Percentiles rank a stretch among this genome's conserved stretches.
Conservation (phyloP, 2,329 filamentous ascomycete species). For the Colletotrichum horii region DNA sequence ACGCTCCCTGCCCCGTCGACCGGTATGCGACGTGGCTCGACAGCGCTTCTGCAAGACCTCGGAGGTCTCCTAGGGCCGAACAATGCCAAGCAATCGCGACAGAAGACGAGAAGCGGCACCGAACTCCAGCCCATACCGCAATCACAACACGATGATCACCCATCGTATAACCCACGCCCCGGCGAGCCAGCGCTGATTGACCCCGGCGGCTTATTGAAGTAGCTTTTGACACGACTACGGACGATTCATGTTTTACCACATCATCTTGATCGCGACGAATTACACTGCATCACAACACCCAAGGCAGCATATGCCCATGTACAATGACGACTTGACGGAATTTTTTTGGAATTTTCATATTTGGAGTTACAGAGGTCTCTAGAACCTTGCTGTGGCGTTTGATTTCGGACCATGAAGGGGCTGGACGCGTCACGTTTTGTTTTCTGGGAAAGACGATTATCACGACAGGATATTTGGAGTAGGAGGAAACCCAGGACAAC, state of each 20-base stretch:
- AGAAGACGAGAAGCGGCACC: constrained; percentile 39
- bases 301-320: not conserved
- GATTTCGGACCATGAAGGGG: not conserved
- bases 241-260: not conserved
- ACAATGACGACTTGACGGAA: constrained; percentile 4
- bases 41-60: constrained; percentile 63
- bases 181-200: constrained; percentile 41
- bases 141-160: constrained; percentile 36
- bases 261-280: not conserved
- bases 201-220: constrained; percentile 44
- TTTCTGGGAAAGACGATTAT: constrained; percentile 17
- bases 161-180: constrained; percentile 30
- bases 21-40: constrained; percentile 59
- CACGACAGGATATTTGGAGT: constrained; percentile 17
- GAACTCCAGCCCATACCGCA: constrained; percentile 54
- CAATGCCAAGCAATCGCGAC: constrained; percentile 33
- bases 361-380: constrained; percentile 9
- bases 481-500: not conserved
- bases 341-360: not conserved
- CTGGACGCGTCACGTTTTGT: not conserved
- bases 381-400: constrained; percentile 11
- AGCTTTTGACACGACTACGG: not conserved
- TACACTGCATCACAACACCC: not conserved
- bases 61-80: constrained; percentile 57
- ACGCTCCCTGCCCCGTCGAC: constrained; percentile 48